Evolutionary conservation across 2,329 filamentous ascomycete species (phyloP).

Genomic region (Gaeumannomyces sp.): DNA sequence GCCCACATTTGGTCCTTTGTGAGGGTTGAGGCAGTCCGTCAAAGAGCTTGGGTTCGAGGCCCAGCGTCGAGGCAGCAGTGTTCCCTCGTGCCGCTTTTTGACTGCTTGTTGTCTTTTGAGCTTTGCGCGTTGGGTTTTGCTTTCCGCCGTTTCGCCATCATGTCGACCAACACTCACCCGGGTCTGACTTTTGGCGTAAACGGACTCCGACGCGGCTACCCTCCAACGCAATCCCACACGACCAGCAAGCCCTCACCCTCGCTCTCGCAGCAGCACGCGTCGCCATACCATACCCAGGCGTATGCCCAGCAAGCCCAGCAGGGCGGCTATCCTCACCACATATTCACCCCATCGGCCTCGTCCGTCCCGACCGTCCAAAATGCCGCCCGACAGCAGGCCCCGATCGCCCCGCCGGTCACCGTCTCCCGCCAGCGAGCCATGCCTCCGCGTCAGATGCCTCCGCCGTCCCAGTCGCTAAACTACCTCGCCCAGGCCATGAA

Average conservation of each 20-base stretch:
- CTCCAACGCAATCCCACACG: conserved; percentile 42
- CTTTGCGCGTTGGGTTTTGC: not conserved
- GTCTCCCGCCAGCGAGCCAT: conserved; percentile 37
- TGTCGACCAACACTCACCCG: conserved; percentile 41
- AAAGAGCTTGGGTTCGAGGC: conserved; percentile 20
- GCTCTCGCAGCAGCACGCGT: conserved; percentile 41
- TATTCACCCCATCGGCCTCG: conserved; percentile 44
- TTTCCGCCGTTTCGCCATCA: conserved; percentile 15
- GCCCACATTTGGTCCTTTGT: conserved; percentile 7
- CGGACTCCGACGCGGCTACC: conserved; percentile 42
- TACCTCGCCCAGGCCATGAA: conserved; percentile 31
- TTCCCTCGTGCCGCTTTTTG: conserved; percentile 9
- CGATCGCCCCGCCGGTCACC: conserved; percentile 40
- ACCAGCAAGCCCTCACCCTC: conserved; percentile 50
- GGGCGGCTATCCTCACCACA: conserved; percentile 43
- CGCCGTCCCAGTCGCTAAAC: conserved; percentile 24
- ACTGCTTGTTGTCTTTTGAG: conserved; percentile 7
- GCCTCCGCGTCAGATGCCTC: conserved; percentile 38
- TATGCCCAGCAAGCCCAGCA: conserved; percentile 45
- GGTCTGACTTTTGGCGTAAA: conserved; percentile 46
- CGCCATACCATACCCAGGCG: conserved; percentile 47
- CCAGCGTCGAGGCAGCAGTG: conserved; percentile 14
- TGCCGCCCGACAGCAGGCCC: conserved; percentile 34
- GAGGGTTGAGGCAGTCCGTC: conserved; percentile 13
- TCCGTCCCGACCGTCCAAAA: conserved; percentile 41